phyloP scores from a whole-genome alignment of 371 early-diverging fungal species.

The Mucor velutinosus region DNA sequence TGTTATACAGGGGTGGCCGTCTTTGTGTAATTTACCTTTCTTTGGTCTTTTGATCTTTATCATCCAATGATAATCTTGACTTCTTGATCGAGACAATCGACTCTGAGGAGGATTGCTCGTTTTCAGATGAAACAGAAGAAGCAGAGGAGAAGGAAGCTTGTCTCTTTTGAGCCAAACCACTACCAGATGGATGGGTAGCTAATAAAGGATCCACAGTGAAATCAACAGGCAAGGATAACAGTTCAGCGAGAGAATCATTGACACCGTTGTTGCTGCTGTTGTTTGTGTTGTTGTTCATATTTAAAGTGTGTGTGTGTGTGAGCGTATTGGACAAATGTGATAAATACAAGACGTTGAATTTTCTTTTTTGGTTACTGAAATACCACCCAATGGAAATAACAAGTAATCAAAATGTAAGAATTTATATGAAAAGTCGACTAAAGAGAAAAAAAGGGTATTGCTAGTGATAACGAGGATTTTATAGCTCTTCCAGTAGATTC shows the following conservation, averaged over 20 bases:
- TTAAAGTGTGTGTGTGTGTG: not conserved
- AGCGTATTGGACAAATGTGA: not conserved
- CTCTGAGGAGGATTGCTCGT: constrained; percentile 10
- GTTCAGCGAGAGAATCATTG: constrained; percentile 21
- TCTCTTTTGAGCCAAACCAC: constrained; percentile 8
- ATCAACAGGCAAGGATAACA: constrained; percentile 33
- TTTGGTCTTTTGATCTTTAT: constrained; percentile 54
- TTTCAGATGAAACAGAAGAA: constrained; percentile 15
- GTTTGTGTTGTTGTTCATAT: constrained; percentile 8
- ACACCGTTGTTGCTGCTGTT: constrained; percentile 13
- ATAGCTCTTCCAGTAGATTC: not conserved
- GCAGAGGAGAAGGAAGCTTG: constrained; percentile 18
- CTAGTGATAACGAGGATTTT: not conserved
- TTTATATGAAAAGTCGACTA: constrained; percentile 24
- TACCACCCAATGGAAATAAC: constrained; percentile 55
- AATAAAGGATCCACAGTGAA: constrained; percentile 37
- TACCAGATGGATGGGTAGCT: constrained; percentile 9
- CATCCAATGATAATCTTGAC: constrained; percentile 39
- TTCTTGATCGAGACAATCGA: constrained; percentile 27
- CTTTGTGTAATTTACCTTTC: constrained; percentile 26
- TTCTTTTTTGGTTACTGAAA: constrained; percentile 2
- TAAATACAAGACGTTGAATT: constrained; percentile 13
- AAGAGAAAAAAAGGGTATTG: constrained; percentile 17
- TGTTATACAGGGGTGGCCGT: not conserved
- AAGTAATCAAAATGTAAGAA: constrained; percentile 26